Base-by-base conservation (phyloP, 306 rosid genomes). In the Boehmeria nivea region DNA sequence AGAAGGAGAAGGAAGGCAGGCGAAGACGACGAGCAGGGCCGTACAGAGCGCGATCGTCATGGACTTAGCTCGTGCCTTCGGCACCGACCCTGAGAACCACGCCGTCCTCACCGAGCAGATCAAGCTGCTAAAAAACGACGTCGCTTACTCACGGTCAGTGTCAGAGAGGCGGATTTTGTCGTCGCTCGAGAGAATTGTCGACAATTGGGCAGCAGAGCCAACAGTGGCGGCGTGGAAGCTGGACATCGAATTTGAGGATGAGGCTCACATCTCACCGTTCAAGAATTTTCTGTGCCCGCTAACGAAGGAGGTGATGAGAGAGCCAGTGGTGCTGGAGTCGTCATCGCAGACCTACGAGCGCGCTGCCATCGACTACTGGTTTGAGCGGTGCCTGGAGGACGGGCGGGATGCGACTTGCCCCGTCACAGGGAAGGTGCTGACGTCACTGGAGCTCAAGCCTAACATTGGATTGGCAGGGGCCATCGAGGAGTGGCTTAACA, bases 51-150 rank as follows among this genome's bases (percentile, higher is more conserved):
- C 81, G 31, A 76, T 82, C 31, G 45, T 78, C 40, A 78, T 82
- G 84, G 88, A 82, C 57, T 66, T 82, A 44, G 77, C 80, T 28
- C 88, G 84, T 11, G 79, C 80, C 65, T 66, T 82, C 7, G 82
- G 84, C 15, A 56, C 69, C 28, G 78, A 78, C 13, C 73, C 76
- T 0, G 53, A 71, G 31, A 76, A 82, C 59, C 69, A 63, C 27
- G 22, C 43, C 6, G 83, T 77, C 54, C 60, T 81, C 6, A 53
- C 69, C 3, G 74, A 68, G 24, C 79, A 81, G 28, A 65, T 77
- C 63, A 64, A 51, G 60, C 68, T 74, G 51, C 66, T 77, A 43
- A 74, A 63, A 61, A 27, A 33, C 51, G 83, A 81, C 57, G 28
- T 65, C 39, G 50, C 63, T 6, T 45, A 46, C 18, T 51, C 70